Percentiles rank a stretch among this genome's conserved stretches.
These are phyloP conservation scores for Malus hybrid DNA, from an alignment of 331 rosid genomes.

Conservation along the genomic window DNA sequence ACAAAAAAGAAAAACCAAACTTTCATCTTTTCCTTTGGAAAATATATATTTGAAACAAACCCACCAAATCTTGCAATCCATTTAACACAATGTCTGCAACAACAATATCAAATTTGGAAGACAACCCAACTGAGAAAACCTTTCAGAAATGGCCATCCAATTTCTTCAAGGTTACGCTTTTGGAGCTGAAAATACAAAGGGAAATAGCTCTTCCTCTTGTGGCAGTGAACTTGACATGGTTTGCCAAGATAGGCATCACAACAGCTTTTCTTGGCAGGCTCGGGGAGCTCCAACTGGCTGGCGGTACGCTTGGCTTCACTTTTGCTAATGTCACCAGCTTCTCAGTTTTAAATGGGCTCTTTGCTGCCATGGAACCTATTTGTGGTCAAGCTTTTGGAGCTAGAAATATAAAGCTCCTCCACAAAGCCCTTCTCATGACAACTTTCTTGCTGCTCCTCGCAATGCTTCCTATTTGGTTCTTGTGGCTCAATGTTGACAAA, in stretches of 20 bases:
- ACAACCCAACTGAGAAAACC: slow-evolving; percentile 12
- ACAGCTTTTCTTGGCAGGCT: slow-evolving; percentile 80
- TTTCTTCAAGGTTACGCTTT: slow-evolving; percentile 11
- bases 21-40: background rate
- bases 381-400: slow-evolving; percentile 96
- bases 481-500: slow-evolving; percentile 78
- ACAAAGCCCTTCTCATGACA: slow-evolving; percentile 72
- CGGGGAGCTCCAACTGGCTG: slow-evolving; percentile 71
- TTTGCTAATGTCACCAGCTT: slow-evolving; percentile 94
- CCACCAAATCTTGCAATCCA: slow-evolving; percentile 2
- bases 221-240: slow-evolving; percentile 80
- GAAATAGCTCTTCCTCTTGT: slow-evolving; percentile 58
- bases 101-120: slow-evolving; percentile 17
- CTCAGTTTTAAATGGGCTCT: slow-evolving; percentile 76
- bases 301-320: slow-evolving; percentile 75
- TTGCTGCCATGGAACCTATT: slow-evolving; percentile 84
- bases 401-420: slow-evolving; percentile 66
- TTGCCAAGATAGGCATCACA: slow-evolving; percentile 63
- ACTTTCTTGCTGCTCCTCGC: slow-evolving; percentile 37
- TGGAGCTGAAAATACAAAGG: slow-evolving; percentile 55
- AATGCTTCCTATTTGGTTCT: slow-evolving; percentile 61
- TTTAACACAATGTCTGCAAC: slow-evolving; percentile 34
- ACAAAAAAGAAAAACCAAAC: background rate
- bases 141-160: slow-evolving; percentile 21
- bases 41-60: background rate